Base-by-base conservation (phyloP, 1,284 basidiomycete species). In the Fistulinella staudtii region DNA sequence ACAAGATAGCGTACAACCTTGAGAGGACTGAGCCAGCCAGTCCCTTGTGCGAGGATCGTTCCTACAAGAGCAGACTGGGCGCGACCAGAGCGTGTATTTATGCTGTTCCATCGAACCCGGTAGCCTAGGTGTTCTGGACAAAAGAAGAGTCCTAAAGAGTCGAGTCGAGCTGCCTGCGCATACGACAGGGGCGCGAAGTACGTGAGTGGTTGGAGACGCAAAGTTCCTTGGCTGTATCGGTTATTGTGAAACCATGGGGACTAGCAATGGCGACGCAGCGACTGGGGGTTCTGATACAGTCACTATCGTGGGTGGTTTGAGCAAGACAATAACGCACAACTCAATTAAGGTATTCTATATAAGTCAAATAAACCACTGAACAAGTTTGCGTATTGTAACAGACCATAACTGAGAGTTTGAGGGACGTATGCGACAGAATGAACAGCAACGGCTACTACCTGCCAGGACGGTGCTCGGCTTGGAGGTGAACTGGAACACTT, bases 221-320 rank as follows among this genome's bases (percentile, higher is more conserved):
- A 51, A 53, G 39, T 34, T 39, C 21, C 28, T 29, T 25, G 47
- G 39, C 45, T 41, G 46, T 50, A 46, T 17, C 36, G 46, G 29
- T 43, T 64, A 60, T 60, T 60, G 57, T 60, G 61, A 52, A 49
- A 57, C 58, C 57, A 60, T 60, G 56, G 58, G 17, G 49, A 60
- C 51, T 37, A 33, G 48, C 24, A 45, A n/a, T 40, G 34, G 43
- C 3, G 34, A 36, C 14, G 21, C 36, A 3, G 29, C 43, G 42
- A 45, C 33, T 30, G 36, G 38, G n/a, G 29, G 21, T 11, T n/a
- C n/a, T n/a, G 28, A 13, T 29, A 13, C 28, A 29, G 28, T 14
- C 13, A 28, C 27, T 28, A 13, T 14, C 11, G 27, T 4, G 29
- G 9, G 15, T 34, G 6, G 49, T 49, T 50, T 43, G 49, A 41